Evolutionary conservation across 768 basidiomycete genomes (phyloP), one percentile per base, ranked within the genome.

Genomic region (Mrakia hoshinonis): DNA sequence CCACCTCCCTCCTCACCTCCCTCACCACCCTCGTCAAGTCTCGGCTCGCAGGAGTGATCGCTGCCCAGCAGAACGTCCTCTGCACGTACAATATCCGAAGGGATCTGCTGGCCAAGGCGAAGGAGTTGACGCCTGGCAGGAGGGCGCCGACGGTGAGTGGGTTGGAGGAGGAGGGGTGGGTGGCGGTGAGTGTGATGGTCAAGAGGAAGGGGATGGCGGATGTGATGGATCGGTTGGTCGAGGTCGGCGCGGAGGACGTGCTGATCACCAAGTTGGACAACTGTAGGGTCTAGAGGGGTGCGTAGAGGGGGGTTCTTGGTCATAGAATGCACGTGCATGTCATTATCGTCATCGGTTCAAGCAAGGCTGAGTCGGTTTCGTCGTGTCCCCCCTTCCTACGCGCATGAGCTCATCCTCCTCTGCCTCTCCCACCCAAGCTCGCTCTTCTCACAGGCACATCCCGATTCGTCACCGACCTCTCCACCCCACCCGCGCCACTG

Each of bases 11-110:
- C 75, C 86, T 99, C 78, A 89, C 90, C 6, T 87, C 84, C 47
- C 91, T 98, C 61, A 82, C 97, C 63, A 92, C 95, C 0, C 89
- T 91, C 4, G 83, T 84, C 36, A 89, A 86, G 81, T 68, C 72
- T 24, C 72, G 72, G 26, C 58, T 73, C 9, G 72, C 72, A n/a
- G 72, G 72, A 36, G 67, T 73, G 18, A 39, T 73, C 46, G 72
- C 72, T 38, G 72, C 72, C n/a, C 72, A 73, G 48, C 79, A 79
- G 75, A 95, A 92, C 78, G 89, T 94, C 62, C 82, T 93, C 4
- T 92, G 92, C 79, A 88, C 92, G 76, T 99, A 95, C 83, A 98
- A 99, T 80, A 83, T 98, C 74, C 79, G 81, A n/a, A 85, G 91
- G 15, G 83, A 83, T 51, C 81, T 81, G 36, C 83, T 99, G 13